Evolutionary conservation across 164 flowering plant genomes (phyloP).

Genomic region (Magnolia changhungtana): DNA sequence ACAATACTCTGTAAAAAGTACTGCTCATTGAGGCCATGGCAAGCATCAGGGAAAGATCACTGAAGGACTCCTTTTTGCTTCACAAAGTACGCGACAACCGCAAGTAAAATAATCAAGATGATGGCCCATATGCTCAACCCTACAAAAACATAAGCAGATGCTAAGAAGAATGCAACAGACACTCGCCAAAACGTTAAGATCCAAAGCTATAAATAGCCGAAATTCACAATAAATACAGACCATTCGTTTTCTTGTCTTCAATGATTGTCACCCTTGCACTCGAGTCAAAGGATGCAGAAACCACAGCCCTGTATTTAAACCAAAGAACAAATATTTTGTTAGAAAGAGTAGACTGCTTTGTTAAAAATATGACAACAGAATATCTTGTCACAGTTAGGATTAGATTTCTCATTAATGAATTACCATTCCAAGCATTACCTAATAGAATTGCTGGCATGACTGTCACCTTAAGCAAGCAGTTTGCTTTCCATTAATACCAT

Average conservation of each 20-base stretch:
- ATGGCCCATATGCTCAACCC: slow-evolving; percentile 47
- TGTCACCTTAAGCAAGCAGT: no score
- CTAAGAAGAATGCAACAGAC: neutral
- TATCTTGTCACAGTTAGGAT: neutral
- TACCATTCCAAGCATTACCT: no score
- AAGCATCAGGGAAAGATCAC: neutral
- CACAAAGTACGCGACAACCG: slow-evolving; percentile 40
- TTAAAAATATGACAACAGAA: neutral
- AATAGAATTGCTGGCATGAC: no score
- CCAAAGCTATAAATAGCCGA: neutral
- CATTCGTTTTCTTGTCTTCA: slow-evolving; percentile 36
- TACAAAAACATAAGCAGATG: slow-evolving; percentile 18
- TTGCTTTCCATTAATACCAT: no score
- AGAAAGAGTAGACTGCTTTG: neutral
- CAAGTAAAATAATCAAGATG: slow-evolving; percentile 42
- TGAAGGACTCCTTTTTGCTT: slow-evolving; percentile 10
- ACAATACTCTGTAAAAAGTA: no score
- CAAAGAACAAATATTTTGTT: slow-evolving; percentile 1
- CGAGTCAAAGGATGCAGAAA: slow-evolving; percentile 74
- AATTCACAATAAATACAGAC: slow-evolving; percentile 29
- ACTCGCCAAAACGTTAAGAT: neutral
- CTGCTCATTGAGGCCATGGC: no score
- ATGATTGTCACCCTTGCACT: slow-evolving; percentile 74
- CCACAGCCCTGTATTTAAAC: slow-evolving; percentile 53
- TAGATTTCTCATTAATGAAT: neutral